A percentile compares a stretch with the other conserved stretches of the same genome.
Conservation (phyloP, 75 land plant genomes). For the Sequoiadendron giganteum region DNA sequence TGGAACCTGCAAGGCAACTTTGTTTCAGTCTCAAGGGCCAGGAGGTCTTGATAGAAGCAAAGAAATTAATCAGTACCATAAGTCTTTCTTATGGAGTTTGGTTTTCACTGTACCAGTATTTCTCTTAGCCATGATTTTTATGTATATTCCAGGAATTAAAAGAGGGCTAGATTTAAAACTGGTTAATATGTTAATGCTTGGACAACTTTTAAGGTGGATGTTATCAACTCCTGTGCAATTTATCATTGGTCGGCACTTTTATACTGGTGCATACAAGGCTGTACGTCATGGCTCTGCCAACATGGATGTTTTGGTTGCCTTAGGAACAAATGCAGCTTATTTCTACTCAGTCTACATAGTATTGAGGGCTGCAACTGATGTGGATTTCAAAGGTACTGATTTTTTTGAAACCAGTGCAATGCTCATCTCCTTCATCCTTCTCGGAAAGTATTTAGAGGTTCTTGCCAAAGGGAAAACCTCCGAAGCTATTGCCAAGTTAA, state of each 20-base stretch:
- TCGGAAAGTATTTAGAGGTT: slow-evolving; percentile 89
- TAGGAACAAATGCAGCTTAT: slow-evolving; percentile 96
- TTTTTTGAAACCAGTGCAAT: slow-evolving; percentile 98
- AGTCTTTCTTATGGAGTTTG: slow-evolving; percentile 74
- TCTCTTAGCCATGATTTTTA: slow-evolving; percentile 80
- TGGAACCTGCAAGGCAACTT: slow-evolving; percentile 40
- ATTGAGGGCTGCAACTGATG: slow-evolving; percentile 58
- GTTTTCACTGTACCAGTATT: slow-evolving; percentile 84
- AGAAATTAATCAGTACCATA: slow-evolving; percentile 55
- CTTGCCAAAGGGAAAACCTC: slow-evolving; percentile 94
- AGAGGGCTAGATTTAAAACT: slow-evolving; percentile 56
- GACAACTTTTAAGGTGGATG: slow-evolving; percentile 75
- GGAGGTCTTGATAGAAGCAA: slow-evolving; percentile 37
- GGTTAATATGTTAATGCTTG: slow-evolving; percentile 60
- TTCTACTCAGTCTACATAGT: slow-evolving; percentile 84
- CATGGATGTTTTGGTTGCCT: slow-evolving; percentile 95
- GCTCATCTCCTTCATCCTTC: slow-evolving; percentile 89
- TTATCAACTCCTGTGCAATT: slow-evolving; percentile 92
- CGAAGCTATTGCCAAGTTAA: slow-evolving; percentile 89
- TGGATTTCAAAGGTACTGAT: slow-evolving; percentile 66
- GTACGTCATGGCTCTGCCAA: slow-evolving; percentile 75
- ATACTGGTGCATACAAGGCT: slow-evolving; percentile 64
- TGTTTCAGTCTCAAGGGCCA: slow-evolving; percentile 39
- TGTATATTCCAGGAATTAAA: slow-evolving; percentile 61
- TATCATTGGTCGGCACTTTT: slow-evolving; percentile 69